Evolutionary conservation across 1,139 yeast genomes (phyloP).

Genomic region (Candida neerlandica): DNA sequence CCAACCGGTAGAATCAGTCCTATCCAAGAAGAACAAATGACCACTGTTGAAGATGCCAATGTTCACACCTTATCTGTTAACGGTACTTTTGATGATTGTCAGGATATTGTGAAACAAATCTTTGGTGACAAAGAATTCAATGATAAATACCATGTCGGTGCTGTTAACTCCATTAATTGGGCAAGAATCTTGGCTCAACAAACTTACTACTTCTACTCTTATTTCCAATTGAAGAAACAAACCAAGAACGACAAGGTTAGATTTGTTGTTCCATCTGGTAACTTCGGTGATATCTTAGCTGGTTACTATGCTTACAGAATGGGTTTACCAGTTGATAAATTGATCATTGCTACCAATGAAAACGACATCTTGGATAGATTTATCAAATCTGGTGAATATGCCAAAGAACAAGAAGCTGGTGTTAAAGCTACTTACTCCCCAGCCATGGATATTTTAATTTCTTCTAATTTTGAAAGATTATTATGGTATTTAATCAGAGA

Average conservation of each 20-base stretch:
- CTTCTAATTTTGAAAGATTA: conserved; percentile 94
- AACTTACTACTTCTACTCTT: conserved; percentile 92
- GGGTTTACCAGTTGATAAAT: conserved; percentile 89
- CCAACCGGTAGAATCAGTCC: conserved; percentile 98
- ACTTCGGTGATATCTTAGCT: conserved; percentile 96
- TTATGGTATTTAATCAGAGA: conserved; percentile 91
- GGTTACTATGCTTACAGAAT: conserved; percentile 92
- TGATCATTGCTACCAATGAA: conserved; percentile 93
- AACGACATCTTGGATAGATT: conserved; percentile 94
- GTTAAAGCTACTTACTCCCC: conserved; percentile 94
- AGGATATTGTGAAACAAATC: conserved; percentile 89
- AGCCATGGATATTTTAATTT: conserved; percentile 96
- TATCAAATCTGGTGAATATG: conserved; percentile 81
- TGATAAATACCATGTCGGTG: conserved; percentile 89
- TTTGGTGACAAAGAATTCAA: conserved; percentile 91
- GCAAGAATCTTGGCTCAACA: conserved; percentile 97
- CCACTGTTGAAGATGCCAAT: conserved; percentile 91
- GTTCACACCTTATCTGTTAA: conserved; percentile 94
- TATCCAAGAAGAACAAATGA: conserved; percentile 97
- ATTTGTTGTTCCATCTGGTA: conserved; percentile 95
- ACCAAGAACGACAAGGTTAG: conserved; percentile 53
- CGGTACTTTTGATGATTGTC: conserved; percentile 98
- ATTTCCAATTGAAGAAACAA: conserved; percentile 66
- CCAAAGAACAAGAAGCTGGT: conserved; percentile 54
- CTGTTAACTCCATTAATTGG: conserved; percentile 98